Base-by-base conservation (phyloP, 169 alveolate genomes). In the Plasmodium billcollinsi region DNA sequence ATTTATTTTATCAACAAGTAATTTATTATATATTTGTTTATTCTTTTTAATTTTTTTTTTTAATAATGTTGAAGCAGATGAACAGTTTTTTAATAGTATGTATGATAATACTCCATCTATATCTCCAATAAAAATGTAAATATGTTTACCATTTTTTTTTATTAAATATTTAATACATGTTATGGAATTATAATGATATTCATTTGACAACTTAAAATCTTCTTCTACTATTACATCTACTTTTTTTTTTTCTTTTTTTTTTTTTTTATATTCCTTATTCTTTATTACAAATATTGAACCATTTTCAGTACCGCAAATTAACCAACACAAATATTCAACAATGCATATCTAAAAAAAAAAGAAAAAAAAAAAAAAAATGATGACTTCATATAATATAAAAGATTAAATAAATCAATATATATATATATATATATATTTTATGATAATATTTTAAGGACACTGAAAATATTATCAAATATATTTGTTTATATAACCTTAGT, bases 51-150 rank as follows among this genome's bases (percentile, higher is more conserved):
- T 5, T 69, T 43, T 56, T 76, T 65, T 76, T 50, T 76, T 65
- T 56, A 69, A 69, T 39, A 69, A 49, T 26, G 29, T 24, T 24
- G 29, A 24, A 24, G 29, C 2, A 24, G 1, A 24, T 1, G 29
- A 24, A 24, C 29, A 1, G 29, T 65, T 76, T 50, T 76, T 65
- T 56, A 69, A 69, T 39, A 83, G 61, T 26, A 69, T 20, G 50
- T 83, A 83, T 45, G 91, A 69, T 21, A 83, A 58, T 62, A 83
- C 47, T 2, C 91, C 91, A 43, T 63, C 73, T 29, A 67, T 47
- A 62, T 83, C 91, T 20, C 91, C 91, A 70, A 83, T 52, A 49
- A 83, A 83, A 24, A 83, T 43, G 50, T 83, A 83, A 7, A 83
- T 11, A 8, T 39, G 15, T 4, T 65, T 12, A 6, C 50, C 29